phyloP scores from a whole-genome alignment of 2,329 filamentous ascomycete species.

The Colletotrichum shisoi region DNA sequence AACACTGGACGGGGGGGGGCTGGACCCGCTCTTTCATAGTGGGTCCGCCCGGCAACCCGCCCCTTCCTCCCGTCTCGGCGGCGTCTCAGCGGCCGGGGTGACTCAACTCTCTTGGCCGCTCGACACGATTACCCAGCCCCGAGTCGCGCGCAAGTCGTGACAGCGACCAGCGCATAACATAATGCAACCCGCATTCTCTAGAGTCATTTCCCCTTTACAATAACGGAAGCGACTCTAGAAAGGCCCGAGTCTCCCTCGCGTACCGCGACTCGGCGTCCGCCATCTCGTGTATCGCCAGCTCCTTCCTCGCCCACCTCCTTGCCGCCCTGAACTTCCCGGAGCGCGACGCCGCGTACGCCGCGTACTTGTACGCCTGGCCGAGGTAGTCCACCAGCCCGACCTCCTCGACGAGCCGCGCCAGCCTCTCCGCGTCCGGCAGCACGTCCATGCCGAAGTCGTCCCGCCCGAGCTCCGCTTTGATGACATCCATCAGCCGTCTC shows the following conservation, averaged over 20 bases:
- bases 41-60: background rate
- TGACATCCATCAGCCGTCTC: conserved; percentile 45
- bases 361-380: conserved; percentile 41
- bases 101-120: conserved; percentile 19
- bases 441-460: conserved; percentile 32
- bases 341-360: conserved; percentile 40
- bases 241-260: conserved; percentile 23
- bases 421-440: conserved; percentile 36
- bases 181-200: background rate
- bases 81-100: conserved; percentile 23
- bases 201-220: conserved; percentile 5
- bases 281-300: conserved; percentile 40
- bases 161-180: background rate
- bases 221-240: conserved; percentile 31
- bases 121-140: too few relatives aligned
- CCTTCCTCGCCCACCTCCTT: conserved; percentile 41
- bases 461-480: conserved; percentile 46
- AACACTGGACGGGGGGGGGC: conserved; percentile 14
- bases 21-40: background rate
- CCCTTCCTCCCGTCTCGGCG: conserved; percentile 9
- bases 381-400: conserved; percentile 44
- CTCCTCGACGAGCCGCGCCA: conserved; percentile 42
- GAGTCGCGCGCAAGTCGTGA: background rate
- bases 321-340: conserved; percentile 37
- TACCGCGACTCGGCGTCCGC: conserved; percentile 35